phyloP scores from a whole-genome alignment of 78 protist species.

The Dictyostelium intermedium region DNA sequence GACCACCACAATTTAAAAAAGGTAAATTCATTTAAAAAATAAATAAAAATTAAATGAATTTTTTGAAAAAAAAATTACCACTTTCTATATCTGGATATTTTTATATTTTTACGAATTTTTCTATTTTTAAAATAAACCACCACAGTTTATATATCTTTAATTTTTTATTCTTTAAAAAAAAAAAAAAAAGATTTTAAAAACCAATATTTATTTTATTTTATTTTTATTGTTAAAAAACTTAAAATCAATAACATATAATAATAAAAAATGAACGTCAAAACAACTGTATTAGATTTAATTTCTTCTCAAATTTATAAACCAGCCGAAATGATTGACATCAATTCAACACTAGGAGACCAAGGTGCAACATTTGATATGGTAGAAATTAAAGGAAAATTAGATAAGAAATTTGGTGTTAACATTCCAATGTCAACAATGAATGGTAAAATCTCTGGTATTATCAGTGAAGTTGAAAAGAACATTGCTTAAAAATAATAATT shows the following conservation, averaged over 20 bases:
- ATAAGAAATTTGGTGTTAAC: not conserved
- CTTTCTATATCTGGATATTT: not conserved
- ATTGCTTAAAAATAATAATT: not conserved
- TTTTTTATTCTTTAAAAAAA: not conserved
- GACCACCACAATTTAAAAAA: not conserved
- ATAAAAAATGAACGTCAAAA: not conserved
- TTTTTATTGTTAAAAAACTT: too few species aligned
- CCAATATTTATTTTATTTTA: too few species aligned
- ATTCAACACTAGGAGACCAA: not conserved
- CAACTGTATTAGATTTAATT: not conserved
- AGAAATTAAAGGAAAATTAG: not conserved
- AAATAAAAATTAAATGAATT: not conserved
- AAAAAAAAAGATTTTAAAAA: not conserved
- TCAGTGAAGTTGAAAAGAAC: not conserved
- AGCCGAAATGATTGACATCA: not conserved
- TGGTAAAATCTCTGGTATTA: slow-evolving; percentile 5
- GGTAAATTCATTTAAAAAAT: not conserved
- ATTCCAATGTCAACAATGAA: not conserved
- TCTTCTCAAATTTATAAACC: not conserved
- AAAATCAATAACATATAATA: not conserved
- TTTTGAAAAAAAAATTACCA: not conserved
- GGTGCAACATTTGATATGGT: not conserved
- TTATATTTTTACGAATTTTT: not conserved
- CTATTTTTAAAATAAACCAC: not conserved
- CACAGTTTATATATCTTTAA: not conserved